Conservation (phyloP, 306 rosid genomes). For the Malus fusca region DNA sequence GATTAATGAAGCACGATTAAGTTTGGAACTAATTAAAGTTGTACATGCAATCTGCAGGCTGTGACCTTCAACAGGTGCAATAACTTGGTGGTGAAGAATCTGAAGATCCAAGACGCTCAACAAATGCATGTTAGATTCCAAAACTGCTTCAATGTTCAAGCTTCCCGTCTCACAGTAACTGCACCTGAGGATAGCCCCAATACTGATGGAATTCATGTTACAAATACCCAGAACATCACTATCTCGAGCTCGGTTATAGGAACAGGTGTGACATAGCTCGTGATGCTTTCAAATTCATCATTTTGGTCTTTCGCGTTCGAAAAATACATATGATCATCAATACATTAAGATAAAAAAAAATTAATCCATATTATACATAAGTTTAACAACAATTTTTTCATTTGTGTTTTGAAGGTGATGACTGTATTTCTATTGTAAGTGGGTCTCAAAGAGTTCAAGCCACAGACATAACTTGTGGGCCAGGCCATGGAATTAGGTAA, state of each 20-base stretch:
- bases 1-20: not conserved
- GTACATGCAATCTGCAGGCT: slow-evolving; percentile 33
- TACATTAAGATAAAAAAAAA: not conserved
- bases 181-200: slow-evolving; percentile 63
- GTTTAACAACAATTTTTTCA: not conserved
- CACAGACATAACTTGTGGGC: slow-evolving; percentile 62
- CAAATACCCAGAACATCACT: slow-evolving; percentile 38
- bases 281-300: not conserved
- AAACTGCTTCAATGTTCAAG: slow-evolving; percentile 30
- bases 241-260: slow-evolving; percentile 42
- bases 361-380: not conserved
- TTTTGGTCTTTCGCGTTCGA: not conserved
- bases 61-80: slow-evolving; percentile 43
- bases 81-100: slow-evolving; percentile 32
- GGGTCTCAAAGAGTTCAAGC: slow-evolving; percentile 54
- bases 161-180: slow-evolving; percentile 33
- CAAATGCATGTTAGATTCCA: slow-evolving; percentile 53
- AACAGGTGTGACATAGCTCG: slow-evolving; percentile 35
- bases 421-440: slow-evolving; percentile 72
- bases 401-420: slow-evolving; percentile 52
- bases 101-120: slow-evolving; percentile 42
- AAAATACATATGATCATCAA: not conserved
- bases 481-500: slow-evolving; percentile 91
- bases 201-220: slow-evolving; percentile 75
- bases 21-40: not conserved